These are phyloP conservation scores for Kwoniella botswanensis DNA, from an alignment of 768 basidiomycete genomes.

Conservation along the genomic window DNA sequence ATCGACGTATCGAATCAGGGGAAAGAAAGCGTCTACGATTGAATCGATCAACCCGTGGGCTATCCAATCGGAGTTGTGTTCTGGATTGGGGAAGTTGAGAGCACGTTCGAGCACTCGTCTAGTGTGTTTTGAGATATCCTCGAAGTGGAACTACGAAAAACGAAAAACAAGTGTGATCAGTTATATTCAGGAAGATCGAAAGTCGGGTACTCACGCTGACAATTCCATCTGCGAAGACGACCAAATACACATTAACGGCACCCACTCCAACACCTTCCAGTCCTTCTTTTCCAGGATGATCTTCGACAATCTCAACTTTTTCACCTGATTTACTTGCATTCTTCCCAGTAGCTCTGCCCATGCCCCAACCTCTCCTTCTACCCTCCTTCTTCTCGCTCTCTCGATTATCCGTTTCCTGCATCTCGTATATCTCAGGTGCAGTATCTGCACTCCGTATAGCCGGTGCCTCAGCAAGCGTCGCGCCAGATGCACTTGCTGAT, in stretches of 20 bases:
- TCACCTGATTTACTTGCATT: slow-evolving; percentile 44
- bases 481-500: slow-evolving; percentile 19
- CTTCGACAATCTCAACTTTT: slow-evolving; percentile 61
- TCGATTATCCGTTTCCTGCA: slow-evolving; percentile 12
- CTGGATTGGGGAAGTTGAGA: slow-evolving; percentile 63
- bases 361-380: slow-evolving; percentile 44
- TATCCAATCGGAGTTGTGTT: slow-evolving; percentile 72
- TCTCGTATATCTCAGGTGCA: slow-evolving; percentile 13
- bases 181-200: background rate
- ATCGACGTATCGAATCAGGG: slow-evolving; percentile 76
- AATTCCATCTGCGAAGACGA: slow-evolving; percentile 87
- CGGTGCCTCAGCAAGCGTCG: slow-evolving; percentile 10
- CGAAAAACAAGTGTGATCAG: background rate
- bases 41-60: slow-evolving; percentile 91
- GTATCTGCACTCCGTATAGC: slow-evolving; percentile 14
- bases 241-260: slow-evolving; percentile 84
- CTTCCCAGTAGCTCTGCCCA: slow-evolving; percentile 46
- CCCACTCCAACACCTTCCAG: slow-evolving; percentile 65
- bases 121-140: slow-evolving; percentile 84
- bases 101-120: slow-evolving; percentile 76
- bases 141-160: slow-evolving; percentile 77
- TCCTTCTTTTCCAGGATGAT: slow-evolving; percentile 61
- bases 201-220: slow-evolving; percentile 58
- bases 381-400: slow-evolving; percentile 38
- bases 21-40: slow-evolving; percentile 89